These are phyloP conservation scores for Austroboletus rostrupii DNA, from an alignment of 1,284 basidiomycete species.

Conservation along the genomic window DNA sequence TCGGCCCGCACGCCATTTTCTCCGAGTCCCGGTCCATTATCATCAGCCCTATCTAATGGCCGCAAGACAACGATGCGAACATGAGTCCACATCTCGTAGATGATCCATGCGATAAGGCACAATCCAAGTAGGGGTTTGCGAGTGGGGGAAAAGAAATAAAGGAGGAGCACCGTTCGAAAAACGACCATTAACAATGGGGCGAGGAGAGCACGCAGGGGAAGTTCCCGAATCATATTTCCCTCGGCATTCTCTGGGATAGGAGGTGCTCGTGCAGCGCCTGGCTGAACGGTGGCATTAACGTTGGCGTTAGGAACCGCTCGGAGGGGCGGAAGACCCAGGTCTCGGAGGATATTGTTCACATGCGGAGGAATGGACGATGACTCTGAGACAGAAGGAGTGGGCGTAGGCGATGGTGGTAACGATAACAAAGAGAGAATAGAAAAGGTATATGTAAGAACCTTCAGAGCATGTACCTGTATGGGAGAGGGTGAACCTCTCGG, in stretches of 20 bases:
- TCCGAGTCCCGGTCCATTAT: constrained; percentile 15
- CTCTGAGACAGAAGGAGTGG: constrained; percentile 10
- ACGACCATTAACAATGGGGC: constrained; percentile 63
- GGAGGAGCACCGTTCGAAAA: constrained; percentile 63
- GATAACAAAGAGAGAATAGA: constrained; percentile 40
- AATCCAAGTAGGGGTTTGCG: constrained; percentile 69
- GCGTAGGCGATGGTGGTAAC: constrained; percentile 31
- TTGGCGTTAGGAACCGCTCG: constrained; percentile 34
- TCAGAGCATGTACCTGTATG: constrained; percentile 62
- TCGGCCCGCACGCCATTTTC: constrained; percentile 20
- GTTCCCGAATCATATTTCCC: constrained; percentile 33
- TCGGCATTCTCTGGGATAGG: constrained; percentile 19
- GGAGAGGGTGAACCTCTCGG: constrained; percentile 51
- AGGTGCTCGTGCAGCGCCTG: constrained; percentile 14
- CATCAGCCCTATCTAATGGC: constrained; percentile 31
- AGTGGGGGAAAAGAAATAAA: constrained; percentile 77
- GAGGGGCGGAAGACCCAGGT: constrained; percentile 55
- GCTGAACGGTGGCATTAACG: constrained; percentile 21
- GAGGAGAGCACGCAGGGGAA: constrained; percentile 47
- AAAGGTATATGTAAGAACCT: constrained; percentile 70
- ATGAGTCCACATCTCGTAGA: constrained; percentile 76
- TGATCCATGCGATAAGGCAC: constrained; percentile 63
- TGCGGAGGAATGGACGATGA: constrained; percentile 30
- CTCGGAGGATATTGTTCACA: constrained; percentile 58
- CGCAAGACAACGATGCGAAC: constrained; percentile 52